Evolutionary conservation across 2,329 filamentous ascomycete species (phyloP).

Genomic region (Penicillium sp.): DNA sequence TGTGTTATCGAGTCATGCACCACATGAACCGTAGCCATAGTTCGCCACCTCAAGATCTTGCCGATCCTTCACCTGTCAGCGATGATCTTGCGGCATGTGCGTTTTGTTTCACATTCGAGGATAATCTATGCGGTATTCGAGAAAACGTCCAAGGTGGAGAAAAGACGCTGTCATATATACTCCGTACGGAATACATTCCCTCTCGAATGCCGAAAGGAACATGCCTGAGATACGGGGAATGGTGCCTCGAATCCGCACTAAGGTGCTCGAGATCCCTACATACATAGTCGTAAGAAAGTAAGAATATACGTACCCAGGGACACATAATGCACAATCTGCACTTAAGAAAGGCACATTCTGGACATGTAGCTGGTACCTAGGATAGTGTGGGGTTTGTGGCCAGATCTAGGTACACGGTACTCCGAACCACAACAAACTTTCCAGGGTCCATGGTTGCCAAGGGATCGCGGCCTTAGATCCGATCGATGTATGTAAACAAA

Average conservation of each 20-base stretch:
- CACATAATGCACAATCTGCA: too few relatives aligned
- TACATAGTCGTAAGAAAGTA: neutral
- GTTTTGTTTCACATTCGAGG: too few relatives aligned
- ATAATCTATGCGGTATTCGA: too few relatives aligned
- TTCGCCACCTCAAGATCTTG: neutral
- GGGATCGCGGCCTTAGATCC: too few relatives aligned
- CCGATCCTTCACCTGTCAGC: neutral
- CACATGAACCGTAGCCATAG: neutral
- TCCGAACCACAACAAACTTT: conserved; percentile 28
- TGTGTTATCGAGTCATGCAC: neutral
- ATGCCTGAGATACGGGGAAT: conserved; percentile 20
- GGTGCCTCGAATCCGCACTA: neutral
- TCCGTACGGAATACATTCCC: too few relatives aligned
- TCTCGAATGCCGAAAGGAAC: neutral
- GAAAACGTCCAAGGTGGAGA: too few relatives aligned
- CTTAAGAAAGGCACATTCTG: conserved; percentile 1
- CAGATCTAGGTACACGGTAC: conserved; percentile 11
- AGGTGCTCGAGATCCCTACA: conserved; percentile 9
- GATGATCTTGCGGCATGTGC: too few relatives aligned
- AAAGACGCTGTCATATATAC: neutral
- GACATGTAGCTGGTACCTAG: conserved; percentile 11
- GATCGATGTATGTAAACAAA: conserved; percentile 30
- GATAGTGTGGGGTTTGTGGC: neutral
- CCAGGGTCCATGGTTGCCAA: neutral
- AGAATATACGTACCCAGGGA: too few relatives aligned